Conservation (phyloP, 306 rosid species). For the Lathyrus oleraceus region DNA sequence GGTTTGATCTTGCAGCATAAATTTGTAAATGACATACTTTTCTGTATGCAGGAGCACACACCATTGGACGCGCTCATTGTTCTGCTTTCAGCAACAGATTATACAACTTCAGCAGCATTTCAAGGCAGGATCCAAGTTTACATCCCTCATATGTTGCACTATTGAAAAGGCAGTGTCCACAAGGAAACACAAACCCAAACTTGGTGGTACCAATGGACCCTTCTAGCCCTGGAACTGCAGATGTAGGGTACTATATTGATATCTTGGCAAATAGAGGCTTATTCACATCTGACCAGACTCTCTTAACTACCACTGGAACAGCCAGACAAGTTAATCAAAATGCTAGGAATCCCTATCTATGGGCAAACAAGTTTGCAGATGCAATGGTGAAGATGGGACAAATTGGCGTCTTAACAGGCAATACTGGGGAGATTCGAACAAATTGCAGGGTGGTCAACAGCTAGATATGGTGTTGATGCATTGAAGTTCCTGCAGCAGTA, state of each 20-base stretch:
- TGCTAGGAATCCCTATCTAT: slow-evolving; percentile 45
- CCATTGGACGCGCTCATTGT: slow-evolving; percentile 76
- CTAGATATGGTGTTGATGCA: slow-evolving; percentile 5
- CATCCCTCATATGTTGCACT: slow-evolving; percentile 47
- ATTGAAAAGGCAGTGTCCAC: slow-evolving; percentile 64
- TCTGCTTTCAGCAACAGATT: slow-evolving; percentile 52
- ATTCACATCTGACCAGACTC: slow-evolving; percentile 72
- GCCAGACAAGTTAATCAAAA: slow-evolving; percentile 51
- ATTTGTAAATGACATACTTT: not conserved
- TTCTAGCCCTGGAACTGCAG: slow-evolving; percentile 46
- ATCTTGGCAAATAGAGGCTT: slow-evolving; percentile 54
- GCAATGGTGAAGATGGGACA: slow-evolving; percentile 79
- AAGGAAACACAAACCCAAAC: slow-evolving; percentile 49
- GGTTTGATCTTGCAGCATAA: not conserved
- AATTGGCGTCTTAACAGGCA: slow-evolving; percentile 53
- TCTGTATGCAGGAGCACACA: slow-evolving; percentile 62
- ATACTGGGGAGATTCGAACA: slow-evolving; percentile 58
- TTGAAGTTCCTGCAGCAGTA: slow-evolving; percentile 16
- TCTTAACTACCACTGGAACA: slow-evolving; percentile 44
- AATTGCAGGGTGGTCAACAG: slow-evolving; percentile 54
- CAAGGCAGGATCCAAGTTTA: slow-evolving; percentile 63
- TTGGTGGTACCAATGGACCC: slow-evolving; percentile 67
- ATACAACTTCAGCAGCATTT: slow-evolving; percentile 63
- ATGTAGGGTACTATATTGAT: slow-evolving; percentile 46
- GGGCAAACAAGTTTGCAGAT: slow-evolving; percentile 53